Conservation (phyloP, 2,329 filamentous ascomycete species). For the Tympanopsis confertula region DNA sequence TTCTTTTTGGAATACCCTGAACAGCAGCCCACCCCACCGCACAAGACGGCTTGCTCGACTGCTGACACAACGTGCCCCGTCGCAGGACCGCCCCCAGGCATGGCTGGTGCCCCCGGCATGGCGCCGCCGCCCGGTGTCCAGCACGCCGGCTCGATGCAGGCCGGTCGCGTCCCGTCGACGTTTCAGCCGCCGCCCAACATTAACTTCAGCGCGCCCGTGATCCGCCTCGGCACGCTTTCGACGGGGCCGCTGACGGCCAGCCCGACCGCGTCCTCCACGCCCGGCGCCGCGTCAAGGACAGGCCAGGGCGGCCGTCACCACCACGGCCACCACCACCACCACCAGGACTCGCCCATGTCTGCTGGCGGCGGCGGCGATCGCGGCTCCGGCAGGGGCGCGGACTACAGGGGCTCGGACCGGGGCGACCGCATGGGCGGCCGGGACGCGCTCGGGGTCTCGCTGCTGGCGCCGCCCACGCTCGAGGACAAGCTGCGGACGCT, state of each 20-base stretch:
- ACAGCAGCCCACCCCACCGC: too few species aligned
- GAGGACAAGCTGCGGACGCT: slow-evolving; percentile 89
- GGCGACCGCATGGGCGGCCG: not conserved
- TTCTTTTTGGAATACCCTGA: too few species aligned
- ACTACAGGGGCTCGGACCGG: not conserved
- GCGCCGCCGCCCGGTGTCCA: slow-evolving; percentile 67
- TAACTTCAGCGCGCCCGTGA: slow-evolving; percentile 94
- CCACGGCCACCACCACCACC: too few species aligned
- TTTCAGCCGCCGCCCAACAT: slow-evolving; percentile 94
- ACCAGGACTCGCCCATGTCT: not conserved
- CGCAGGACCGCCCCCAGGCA: slow-evolving; percentile 67
- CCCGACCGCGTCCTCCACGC: not conserved
- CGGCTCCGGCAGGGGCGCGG: too few species aligned
- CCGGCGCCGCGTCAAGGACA: too few species aligned
- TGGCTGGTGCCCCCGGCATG: slow-evolving; percentile 69
- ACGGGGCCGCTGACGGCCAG: slow-evolving; percentile 60
- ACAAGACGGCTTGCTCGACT: too few species aligned
- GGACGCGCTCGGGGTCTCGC: not conserved
- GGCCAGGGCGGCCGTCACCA: not conserved
- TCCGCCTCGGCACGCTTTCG: slow-evolving; percentile 76
- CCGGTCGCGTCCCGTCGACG: slow-evolving; percentile 68
- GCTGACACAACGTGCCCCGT: slow-evolving; percentile 1
- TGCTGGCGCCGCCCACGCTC: slow-evolving; percentile 20
- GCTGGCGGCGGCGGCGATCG: not conserved
- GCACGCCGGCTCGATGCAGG: slow-evolving; percentile 61